Percentiles rank a stretch among this genome's conserved stretches.
Conservation (phyloP, 164 flowering plant genomes). For the Buxus sempervirens region DNA sequence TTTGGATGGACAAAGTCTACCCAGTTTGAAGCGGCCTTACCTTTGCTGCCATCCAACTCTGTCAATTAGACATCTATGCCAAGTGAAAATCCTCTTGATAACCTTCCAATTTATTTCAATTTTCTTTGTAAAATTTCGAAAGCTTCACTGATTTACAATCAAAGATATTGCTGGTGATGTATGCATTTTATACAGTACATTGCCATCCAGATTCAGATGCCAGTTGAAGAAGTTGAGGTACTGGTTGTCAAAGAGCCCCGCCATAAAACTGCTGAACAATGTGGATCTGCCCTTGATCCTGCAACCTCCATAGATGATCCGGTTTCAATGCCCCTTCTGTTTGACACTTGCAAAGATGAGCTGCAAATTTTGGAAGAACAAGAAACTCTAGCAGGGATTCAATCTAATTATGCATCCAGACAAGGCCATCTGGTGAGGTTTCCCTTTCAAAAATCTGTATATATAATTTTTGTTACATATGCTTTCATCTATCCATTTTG, state of each 20-base stretch:
- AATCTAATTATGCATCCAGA: conserved; percentile 19
- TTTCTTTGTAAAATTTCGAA: neutral
- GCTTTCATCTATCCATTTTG: no score
- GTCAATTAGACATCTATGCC: conserved; percentile 51
- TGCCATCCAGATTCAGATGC: conserved; percentile 46
- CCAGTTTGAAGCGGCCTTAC: conserved; percentile 59
- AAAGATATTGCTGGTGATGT: conserved; percentile 4
- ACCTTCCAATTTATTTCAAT: neutral
- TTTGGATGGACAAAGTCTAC: conserved; percentile 45
- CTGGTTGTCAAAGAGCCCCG: conserved; percentile 35
- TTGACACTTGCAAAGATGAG: conserved; percentile 32
- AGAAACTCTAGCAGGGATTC: conserved; percentile 54
- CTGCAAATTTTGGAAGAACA: conserved; percentile 40
- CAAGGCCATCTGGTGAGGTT: conserved; percentile 51
- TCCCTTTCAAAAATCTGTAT: neutral
- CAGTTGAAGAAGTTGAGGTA: conserved; percentile 53
- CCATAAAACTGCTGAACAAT: neutral
- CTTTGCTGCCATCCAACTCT: conserved; percentile 65
- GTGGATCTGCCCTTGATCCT: conserved; percentile 15
- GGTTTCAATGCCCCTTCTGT: conserved; percentile 5
- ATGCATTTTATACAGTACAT: conserved; percentile 43
- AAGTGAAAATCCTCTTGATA: conserved; percentile 35
- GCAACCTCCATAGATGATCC: conserved; percentile 18
- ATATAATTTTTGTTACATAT: neutral
- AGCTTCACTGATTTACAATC: neutral